Evolutionary conservation across 2,329 filamentous ascomycete species (phyloP), one percentile per base, ranked within the genome.

Genomic region (Penicillium glabrum): DNA sequence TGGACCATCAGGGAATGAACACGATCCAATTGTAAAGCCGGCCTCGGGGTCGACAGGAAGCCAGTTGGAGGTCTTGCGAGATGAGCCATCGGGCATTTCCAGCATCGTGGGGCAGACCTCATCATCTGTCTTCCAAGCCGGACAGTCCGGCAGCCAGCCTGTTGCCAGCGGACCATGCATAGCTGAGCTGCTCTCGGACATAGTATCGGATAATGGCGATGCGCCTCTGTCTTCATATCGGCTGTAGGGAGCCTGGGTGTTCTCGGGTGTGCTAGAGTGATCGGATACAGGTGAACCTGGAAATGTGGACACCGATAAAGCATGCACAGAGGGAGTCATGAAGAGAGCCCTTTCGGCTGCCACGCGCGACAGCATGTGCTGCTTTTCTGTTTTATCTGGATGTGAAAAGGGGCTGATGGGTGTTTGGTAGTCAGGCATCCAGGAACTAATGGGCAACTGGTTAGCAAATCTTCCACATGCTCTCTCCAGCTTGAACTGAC

Each of bases 1-100:
- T 11, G 14, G 19, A 9, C 13, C 37, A 10, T 51, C 49, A 7
- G 35, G 39, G 23, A 37, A 27, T 26, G 46, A 16, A 19, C 35
- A 31, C 23, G 46, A 46, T 6, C 57, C 61, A 46, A 72, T 70
- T 5, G 68, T 71, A 37, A 70, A 69, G 1, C 66, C 69, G 4
- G 63, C 69, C 27, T 62, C 56, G 1, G 68, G 63, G 46, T 72
- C 69, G 7, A 72, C 69, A 3, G 69, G 69, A 2, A 72, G 56
- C 70, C 70, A 72, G 49, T 72, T 72, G 10, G 65, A 55, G 3
- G 68, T 70, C 37, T 67, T 58, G 23, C 70, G 69, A 9, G 65
- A 71, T 29, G 60, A 67, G 0, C 70, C 70, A 49, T 72, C 70
- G 3, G 70, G 70, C 70, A 72, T 72, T 53, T 72, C 69, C 24